phyloP scores from a whole-genome alignment of 108 stramenopile species.

The Skeletonema costatum region DNA sequence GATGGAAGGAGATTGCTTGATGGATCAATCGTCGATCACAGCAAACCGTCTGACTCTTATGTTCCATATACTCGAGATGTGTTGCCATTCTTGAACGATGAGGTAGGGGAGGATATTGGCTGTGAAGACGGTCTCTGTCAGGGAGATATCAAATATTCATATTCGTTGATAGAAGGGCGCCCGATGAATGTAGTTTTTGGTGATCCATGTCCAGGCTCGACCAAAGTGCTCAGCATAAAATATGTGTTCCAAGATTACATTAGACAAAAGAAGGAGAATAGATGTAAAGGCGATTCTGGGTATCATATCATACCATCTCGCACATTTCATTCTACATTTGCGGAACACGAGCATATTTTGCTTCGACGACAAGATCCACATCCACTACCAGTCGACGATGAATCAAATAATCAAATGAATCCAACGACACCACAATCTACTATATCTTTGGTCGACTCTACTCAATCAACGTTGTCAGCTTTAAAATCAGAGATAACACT shows the following conservation, averaged over 20 bases:
- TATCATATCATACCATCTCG: constrained; percentile 32
- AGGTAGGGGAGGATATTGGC: neutral
- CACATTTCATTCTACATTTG: constrained; percentile 54
- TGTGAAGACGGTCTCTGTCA: neutral
- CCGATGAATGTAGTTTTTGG: constrained; percentile 73
- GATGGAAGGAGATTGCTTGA: constrained; percentile 41
- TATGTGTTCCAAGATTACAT: constrained; percentile 45
- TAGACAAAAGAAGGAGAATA: neutral
- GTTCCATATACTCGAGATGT: constrained; percentile 62
- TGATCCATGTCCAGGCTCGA: constrained; percentile 74
- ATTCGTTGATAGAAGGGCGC: constrained; percentile 40
- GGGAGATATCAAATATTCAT: constrained; percentile 1
- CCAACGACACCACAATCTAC: neutral
- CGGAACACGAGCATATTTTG: constrained; percentile 62
- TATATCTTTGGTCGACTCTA: neutral
- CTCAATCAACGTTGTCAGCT: constrained; percentile 36
- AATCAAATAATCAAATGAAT: neutral
- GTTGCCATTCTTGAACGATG: constrained; percentile 34
- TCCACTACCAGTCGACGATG: neutral
- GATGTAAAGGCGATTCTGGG: neutral
- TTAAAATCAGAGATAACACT: constrained; percentile 56
- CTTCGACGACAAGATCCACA: constrained; percentile 40
- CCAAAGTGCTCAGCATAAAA: constrained; percentile 53
- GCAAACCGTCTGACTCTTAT: constrained; percentile 9
- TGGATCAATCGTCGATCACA: constrained; percentile 32